Conservation (phyloP, 257 asterid genomes). For the Pogostemon cablin region DNA sequence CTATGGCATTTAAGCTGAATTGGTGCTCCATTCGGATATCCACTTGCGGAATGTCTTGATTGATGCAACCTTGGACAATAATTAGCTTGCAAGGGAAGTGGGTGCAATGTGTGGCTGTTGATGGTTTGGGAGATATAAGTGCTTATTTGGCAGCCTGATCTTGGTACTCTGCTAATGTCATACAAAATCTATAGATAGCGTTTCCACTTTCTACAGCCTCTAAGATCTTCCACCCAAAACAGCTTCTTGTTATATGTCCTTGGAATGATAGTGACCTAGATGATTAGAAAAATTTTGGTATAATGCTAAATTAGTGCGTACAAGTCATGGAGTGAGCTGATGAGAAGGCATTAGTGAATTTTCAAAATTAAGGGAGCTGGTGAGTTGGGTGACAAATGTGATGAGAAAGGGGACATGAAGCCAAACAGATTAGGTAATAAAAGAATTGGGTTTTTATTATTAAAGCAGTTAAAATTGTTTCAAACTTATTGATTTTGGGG, state of each 20-base stretch:
- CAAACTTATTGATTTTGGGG: constrained; percentile 3
- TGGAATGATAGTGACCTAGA: too few relatives aligned
- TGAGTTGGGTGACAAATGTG: constrained; percentile 18
- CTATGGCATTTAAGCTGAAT: constrained; percentile 3
- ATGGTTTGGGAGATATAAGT: background rate
- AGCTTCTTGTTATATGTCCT: too few relatives aligned
- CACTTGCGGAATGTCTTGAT: background rate
- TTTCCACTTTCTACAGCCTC: too few relatives aligned
- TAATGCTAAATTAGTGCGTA: too few relatives aligned
- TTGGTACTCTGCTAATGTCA: constrained; percentile 1
- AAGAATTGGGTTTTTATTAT: constrained; percentile 10
- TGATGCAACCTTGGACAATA: background rate
- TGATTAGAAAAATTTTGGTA: too few relatives aligned
- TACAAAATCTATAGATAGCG: background rate
- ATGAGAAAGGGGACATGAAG: constrained; percentile 15
- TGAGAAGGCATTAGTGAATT: background rate
- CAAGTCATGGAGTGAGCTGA: background rate
- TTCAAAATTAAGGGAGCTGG: constrained; percentile 13
- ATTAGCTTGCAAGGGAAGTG: background rate
- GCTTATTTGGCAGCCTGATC: constrained; percentile 18
- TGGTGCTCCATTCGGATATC: constrained; percentile 13
- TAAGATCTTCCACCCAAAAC: too few relatives aligned
- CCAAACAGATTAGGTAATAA: constrained; percentile 9
- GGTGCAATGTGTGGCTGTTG: background rate
- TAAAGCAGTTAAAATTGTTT: background rate